phyloP scores from a whole-genome alignment of 257 asterid genomes.

The Agastache rugosa region DNA sequence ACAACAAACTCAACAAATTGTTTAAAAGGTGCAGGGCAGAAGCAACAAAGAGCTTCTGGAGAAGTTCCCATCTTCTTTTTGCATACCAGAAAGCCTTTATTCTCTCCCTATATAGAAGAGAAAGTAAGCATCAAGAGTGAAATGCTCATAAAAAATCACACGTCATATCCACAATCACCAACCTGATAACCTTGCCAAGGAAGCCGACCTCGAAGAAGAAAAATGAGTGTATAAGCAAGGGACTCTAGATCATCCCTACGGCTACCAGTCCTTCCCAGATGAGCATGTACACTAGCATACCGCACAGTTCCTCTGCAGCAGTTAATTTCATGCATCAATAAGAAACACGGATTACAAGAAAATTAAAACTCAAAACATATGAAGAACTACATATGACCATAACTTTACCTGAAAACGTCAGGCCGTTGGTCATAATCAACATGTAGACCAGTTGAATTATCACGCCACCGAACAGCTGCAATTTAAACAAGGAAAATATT shows the following conservation, averaged over 20 bases:
- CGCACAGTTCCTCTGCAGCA: slow-evolving; percentile 74
- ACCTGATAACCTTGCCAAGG: slow-evolving; percentile 88
- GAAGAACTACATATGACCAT: background rate
- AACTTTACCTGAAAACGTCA: slow-evolving; percentile 61
- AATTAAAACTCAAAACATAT: background rate
- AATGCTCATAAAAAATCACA: slow-evolving; percentile 14
- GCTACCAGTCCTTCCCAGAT: slow-evolving; percentile 75
- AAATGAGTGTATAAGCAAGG: slow-evolving; percentile 73
- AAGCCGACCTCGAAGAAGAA: slow-evolving; percentile 70
- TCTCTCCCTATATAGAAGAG: slow-evolving; percentile 57
- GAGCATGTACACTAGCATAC: slow-evolving; percentile 83
- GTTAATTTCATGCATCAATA: slow-evolving; percentile 28
- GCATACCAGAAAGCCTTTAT: slow-evolving; percentile 74
- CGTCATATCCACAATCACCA: slow-evolving; percentile 8
- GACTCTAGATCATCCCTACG: slow-evolving; percentile 83
- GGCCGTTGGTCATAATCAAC: slow-evolving; percentile 76
- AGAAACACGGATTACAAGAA: background rate
- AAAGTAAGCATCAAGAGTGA: slow-evolving; percentile 17
- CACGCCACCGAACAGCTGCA: slow-evolving; percentile 71
- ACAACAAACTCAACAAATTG: slow-evolving; percentile 64
- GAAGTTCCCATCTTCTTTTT: slow-evolving; percentile 79
- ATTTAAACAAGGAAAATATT: slow-evolving; percentile 22
- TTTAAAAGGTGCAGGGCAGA: slow-evolving; percentile 66
- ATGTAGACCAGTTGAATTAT: slow-evolving; percentile 56
- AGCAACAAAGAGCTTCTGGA: slow-evolving; percentile 65